These are phyloP conservation scores for Magnusiomyces fungicola DNA, from an alignment of 1,139 yeast genomes.

Conservation along the genomic window DNA sequence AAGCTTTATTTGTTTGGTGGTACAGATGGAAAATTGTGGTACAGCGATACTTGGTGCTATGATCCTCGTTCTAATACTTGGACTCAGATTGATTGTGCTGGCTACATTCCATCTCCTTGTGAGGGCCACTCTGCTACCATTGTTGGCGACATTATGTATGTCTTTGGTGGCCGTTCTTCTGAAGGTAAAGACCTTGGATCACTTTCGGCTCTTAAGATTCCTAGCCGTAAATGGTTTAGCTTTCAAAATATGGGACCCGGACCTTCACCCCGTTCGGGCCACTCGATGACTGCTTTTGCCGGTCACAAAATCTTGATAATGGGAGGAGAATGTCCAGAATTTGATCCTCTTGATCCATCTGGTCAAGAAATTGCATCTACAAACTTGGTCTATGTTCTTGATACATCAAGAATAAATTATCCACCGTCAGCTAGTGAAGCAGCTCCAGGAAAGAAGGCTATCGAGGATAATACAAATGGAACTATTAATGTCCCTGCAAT, in stretches of 20 bases:
- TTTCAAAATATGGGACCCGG: slow-evolving; percentile 48
- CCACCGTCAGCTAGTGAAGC: slow-evolving; percentile 22
- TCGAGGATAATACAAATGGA: neutral
- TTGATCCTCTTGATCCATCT: slow-evolving; percentile 16
- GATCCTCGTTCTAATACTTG: slow-evolving; percentile 66
- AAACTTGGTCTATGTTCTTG: slow-evolving; percentile 35
- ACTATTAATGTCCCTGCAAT: neutral
- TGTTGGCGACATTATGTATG: slow-evolving; percentile 70
- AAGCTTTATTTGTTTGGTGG: slow-evolving; percentile 92
- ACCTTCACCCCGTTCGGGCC: slow-evolving; percentile 93
- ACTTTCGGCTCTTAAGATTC: slow-evolving; percentile 69
- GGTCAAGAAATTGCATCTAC: slow-evolving; percentile 23
- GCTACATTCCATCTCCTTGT: slow-evolving; percentile 72
- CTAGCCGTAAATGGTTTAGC: slow-evolving; percentile 65
- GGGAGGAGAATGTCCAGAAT: slow-evolving; percentile 67
- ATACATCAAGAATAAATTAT: slow-evolving; percentile 35
- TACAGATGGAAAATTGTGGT: slow-evolving; percentile 67
- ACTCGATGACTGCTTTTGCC: slow-evolving; percentile 68
- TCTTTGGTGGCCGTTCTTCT: slow-evolving; percentile 84
- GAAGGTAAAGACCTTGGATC: slow-evolving; percentile 65
- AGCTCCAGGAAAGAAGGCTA: slow-evolving; percentile 4
- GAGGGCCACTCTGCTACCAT: slow-evolving; percentile 88
- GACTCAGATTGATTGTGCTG: slow-evolving; percentile 45
- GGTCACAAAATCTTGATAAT: slow-evolving; percentile 68
- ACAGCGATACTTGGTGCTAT: slow-evolving; percentile 74